A percentile compares a stretch with the other conserved stretches of the same genome.
These are phyloP conservation scores for Fusarium solani-melongenae DNA, from an alignment of 2,329 filamentous ascomycete genomes.

Conservation along the genomic window DNA sequence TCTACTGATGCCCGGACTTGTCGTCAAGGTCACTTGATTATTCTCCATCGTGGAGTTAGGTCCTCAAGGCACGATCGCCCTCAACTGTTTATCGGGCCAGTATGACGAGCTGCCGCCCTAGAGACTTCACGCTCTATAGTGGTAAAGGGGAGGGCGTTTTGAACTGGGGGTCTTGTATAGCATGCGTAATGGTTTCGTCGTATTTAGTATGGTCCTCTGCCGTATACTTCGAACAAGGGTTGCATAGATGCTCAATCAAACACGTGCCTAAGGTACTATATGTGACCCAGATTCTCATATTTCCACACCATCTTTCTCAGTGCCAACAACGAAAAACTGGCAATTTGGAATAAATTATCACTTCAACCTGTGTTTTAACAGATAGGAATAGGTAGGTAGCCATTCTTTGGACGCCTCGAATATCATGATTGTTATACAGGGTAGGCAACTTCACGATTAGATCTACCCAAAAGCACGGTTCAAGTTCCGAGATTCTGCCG, in stretches of 20 bases:
- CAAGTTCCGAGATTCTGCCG: conserved; percentile 49
- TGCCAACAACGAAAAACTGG: neutral
- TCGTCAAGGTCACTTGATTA: neutral
- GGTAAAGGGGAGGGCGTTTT: neutral
- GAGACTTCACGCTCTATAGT: neutral
- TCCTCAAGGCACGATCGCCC: neutral
- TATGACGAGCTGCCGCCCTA: neutral
- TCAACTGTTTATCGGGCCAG: neutral
- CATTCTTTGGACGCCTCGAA: neutral
- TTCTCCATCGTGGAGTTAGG: neutral
- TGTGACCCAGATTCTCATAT: neutral
- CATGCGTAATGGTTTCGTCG: neutral
- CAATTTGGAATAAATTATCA: neutral
- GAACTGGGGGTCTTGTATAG: neutral
- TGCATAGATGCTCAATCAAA: neutral
- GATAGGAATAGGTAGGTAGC: neutral
- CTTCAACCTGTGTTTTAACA: neutral
- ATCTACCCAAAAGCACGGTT: neutral
- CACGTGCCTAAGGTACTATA: neutral
- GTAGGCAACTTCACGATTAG: conserved; percentile 1
- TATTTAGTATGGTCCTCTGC: neutral
- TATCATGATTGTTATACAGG: neutral
- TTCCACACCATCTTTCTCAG: neutral
- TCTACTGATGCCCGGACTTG: neutral
- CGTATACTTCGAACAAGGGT: neutral